Conservation (phyloP, 2,329 filamentous ascomycete genomes). For the Exserohilum turcica region DNA sequence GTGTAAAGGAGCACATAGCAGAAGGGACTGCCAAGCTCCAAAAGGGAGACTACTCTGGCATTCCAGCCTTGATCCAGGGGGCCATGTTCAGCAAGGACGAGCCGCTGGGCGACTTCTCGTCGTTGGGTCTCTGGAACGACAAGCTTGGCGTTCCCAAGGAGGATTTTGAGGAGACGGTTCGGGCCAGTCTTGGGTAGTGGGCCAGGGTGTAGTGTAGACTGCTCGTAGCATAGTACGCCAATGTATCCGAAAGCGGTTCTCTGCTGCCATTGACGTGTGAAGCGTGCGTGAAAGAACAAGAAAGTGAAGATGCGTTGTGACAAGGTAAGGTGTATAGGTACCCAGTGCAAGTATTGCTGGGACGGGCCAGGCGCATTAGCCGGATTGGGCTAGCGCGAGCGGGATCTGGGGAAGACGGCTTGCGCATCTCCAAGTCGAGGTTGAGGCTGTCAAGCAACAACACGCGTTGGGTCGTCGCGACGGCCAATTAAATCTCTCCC, state of each 20-base stretch:
- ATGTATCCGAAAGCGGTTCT: background rate
- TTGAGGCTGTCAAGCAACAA: slow-evolving; percentile 6
- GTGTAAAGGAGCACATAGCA: slow-evolving; percentile 37
- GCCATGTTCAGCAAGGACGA: slow-evolving; percentile 22
- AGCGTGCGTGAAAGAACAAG: background rate
- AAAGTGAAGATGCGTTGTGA: too few species aligned
- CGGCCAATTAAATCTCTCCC: slow-evolving; percentile 9
- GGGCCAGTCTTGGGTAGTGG: background rate
- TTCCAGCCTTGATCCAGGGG: slow-evolving; percentile 28
- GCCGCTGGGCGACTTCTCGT: slow-evolving; percentile 32
- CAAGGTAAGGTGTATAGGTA: too few species aligned
- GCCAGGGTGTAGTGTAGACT: background rate
- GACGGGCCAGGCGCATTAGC: background rate
- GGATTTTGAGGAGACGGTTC: slow-evolving; percentile 46
- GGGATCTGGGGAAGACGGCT: slow-evolving; percentile 16
- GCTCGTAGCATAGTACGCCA: too few species aligned
- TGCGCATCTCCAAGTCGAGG: slow-evolving; percentile 14
- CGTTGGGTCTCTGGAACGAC: slow-evolving; percentile 46
- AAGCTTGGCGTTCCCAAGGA: slow-evolving; percentile 51
- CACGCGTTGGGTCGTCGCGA: slow-evolving; percentile 15
- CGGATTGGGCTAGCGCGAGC: background rate
- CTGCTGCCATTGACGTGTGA: background rate
- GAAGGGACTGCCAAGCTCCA: slow-evolving; percentile 44
- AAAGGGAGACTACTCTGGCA: slow-evolving; percentile 41
- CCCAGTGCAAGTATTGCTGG: too few species aligned